Conservation (phyloP, 2,329 filamentous ascomycete genomes). For the Paramyrothecium sp. region DNA sequence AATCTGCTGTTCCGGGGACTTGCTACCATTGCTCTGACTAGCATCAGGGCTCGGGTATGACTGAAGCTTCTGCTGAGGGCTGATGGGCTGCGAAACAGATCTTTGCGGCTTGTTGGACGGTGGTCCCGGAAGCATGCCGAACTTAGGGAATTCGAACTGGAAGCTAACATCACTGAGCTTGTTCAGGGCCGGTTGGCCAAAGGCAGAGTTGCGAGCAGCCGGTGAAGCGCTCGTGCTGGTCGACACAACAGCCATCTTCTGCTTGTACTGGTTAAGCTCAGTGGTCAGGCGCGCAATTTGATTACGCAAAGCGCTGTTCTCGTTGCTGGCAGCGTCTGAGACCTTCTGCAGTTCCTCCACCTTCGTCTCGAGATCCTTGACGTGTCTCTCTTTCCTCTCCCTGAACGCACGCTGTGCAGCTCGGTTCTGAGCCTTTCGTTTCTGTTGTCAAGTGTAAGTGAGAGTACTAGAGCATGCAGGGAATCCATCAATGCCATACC, state of each 20-base stretch:
- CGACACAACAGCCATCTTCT: conserved; percentile 67
- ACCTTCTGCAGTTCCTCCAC: conserved; percentile 76
- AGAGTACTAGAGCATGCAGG: neutral
- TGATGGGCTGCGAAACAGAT: conserved; percentile 28
- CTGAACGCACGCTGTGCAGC: conserved; percentile 91
- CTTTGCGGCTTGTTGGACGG: conserved; percentile 20
- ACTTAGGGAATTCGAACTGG: conserved; percentile 94
- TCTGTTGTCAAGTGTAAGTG: conserved; percentile 48
- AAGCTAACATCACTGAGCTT: conserved; percentile 77
- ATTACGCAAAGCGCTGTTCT: conserved; percentile 80
- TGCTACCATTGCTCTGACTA: conserved; percentile 23
- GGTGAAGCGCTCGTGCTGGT: conserved; percentile 23
- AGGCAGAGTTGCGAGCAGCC: conserved; percentile 38
- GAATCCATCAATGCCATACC: conserved; percentile 56
- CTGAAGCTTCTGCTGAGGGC: conserved; percentile 23
- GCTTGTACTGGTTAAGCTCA: conserved; percentile 88
- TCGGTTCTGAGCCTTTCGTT: conserved; percentile 93
- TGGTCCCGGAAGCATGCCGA: conserved; percentile 68
- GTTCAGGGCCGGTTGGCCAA: conserved; percentile 49
- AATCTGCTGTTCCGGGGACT: conserved; percentile 17
- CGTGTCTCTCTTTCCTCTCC: conserved; percentile 89
- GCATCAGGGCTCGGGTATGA: conserved; percentile 21
- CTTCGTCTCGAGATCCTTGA: conserved; percentile 81
- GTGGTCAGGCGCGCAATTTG: conserved; percentile 84
- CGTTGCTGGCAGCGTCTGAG: conserved; percentile 78